phyloP scores from a whole-genome alignment of 345 rosid species.

The Fremontodendron californicum region DNA sequence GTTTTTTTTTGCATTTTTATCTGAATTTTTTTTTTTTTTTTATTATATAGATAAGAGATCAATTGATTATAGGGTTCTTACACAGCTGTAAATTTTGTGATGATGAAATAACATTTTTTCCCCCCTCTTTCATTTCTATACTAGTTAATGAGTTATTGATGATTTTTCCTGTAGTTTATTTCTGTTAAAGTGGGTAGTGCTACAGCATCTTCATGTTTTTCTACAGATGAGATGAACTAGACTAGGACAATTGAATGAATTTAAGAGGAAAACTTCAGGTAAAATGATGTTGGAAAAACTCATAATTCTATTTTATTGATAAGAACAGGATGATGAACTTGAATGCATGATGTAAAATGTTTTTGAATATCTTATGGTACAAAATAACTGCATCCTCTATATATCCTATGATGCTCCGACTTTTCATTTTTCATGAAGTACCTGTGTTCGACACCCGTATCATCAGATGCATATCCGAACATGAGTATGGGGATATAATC shows the following conservation, averaged over 20 bases:
- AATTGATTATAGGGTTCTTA: constrained; percentile 29
- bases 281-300: not conserved
- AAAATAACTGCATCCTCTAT: not conserved
- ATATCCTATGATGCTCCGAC: too few species aligned
- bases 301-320: not conserved
- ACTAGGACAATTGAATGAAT: not conserved
- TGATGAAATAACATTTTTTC: constrained; percentile 28
- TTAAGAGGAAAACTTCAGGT: not conserved
- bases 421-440: too few species aligned
- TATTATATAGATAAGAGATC: constrained; percentile 20
- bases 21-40: constrained; percentile 11
- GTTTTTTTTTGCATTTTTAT: constrained; percentile 16
- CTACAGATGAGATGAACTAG: not conserved
- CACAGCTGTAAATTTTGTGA: constrained; percentile 35
- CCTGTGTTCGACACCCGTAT: too few species aligned
- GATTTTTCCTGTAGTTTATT: not conserved
- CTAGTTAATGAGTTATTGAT: not conserved
- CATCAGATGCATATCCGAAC: too few species aligned
- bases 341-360: not conserved
- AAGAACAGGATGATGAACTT: not conserved
- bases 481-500: too few species aligned
- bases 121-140: not conserved
- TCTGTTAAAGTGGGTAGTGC: not conserved
- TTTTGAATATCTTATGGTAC: not conserved
- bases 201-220: not conserved